Conservation (phyloP, 495 filamentous ascomycete genomes). For the Penicillium lividum region DNA sequence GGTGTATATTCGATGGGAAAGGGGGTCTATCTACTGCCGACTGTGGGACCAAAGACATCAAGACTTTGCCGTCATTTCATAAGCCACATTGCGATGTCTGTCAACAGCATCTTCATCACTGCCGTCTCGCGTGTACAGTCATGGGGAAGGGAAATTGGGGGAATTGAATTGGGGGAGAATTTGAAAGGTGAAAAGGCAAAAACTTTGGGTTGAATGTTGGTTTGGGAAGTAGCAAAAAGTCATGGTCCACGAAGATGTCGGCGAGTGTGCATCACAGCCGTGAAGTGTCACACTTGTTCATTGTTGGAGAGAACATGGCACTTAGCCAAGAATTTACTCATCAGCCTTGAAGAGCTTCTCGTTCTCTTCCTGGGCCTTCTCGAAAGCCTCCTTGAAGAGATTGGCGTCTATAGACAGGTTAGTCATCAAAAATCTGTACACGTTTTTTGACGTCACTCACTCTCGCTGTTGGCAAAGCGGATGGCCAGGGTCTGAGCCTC, state of each 20-base stretch:
- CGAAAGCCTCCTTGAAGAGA: constrained; percentile 95
- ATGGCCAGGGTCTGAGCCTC: constrained; percentile 96
- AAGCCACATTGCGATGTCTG: constrained; percentile 31
- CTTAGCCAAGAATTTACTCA: constrained; percentile 32
- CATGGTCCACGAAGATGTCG: constrained; percentile 18
- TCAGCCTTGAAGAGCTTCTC: constrained; percentile 69
- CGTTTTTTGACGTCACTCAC: constrained; percentile 55
- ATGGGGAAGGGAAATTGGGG: constrained; percentile 20
- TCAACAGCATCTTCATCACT: constrained; percentile 37
- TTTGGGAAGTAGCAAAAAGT: constrained; percentile 19
- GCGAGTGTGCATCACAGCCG: constrained; percentile 13
- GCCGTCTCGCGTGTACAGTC: constrained; percentile 30
- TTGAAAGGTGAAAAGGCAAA: constrained; percentile 13
- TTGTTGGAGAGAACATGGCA: constrained; percentile 5
- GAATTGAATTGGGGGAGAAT: constrained; percentile 9
- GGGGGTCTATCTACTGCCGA: constrained; percentile 46
- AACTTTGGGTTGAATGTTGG: constrained; percentile 13
- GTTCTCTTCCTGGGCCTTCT: constrained; percentile 97
- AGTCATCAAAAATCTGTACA: not conserved
- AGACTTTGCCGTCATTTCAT: constrained; percentile 29
- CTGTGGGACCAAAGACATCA: constrained; percentile 27
- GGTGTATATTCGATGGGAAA: constrained; percentile 43
- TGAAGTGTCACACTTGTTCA: constrained; percentile 8
- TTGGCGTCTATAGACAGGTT: constrained; percentile 71
- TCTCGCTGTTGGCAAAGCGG: constrained; percentile 96